Conservation (phyloP, 495 filamentous ascomycete genomes). For the Penicillium malachiteum region DNA sequence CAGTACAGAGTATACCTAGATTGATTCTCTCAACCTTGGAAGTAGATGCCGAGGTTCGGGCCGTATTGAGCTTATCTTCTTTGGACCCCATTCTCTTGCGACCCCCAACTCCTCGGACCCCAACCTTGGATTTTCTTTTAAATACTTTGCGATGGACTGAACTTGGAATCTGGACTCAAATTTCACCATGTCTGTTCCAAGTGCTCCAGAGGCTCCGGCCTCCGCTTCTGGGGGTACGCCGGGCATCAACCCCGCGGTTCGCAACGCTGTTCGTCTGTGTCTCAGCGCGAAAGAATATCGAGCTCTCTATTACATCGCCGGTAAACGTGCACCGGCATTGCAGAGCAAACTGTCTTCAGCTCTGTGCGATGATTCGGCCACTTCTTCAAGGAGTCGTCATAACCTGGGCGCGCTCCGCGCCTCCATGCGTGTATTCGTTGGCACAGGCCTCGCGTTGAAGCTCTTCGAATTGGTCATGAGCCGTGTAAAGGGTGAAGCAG, state of each 20-base stretch:
- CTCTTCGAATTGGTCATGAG: conserved; percentile 58
- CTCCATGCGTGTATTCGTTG: conserved; percentile 72
- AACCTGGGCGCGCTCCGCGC: conserved; percentile 77
- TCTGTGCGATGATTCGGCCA: conserved; percentile 49
- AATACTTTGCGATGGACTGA: background rate
- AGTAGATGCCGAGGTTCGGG: background rate
- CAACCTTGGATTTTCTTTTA: background rate
- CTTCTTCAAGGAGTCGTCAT: conserved; percentile 61
- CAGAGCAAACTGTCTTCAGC: conserved; percentile 61
- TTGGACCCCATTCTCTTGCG: background rate
- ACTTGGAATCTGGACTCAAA: background rate
- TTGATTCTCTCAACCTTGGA: background rate
- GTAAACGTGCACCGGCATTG: conserved; percentile 61
- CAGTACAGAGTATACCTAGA: no score
- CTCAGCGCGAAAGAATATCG: conserved; percentile 84
- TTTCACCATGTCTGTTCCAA: conserved; percentile 17
- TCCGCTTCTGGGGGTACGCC: conserved; percentile 6
- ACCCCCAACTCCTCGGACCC: conserved; percentile 1
- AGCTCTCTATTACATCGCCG: conserved; percentile 72
- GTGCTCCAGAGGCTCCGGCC: conserved; percentile 9
- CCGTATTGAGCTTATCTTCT: background rate
- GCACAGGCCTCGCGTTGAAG: conserved; percentile 67
- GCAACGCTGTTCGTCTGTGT: conserved; percentile 79
- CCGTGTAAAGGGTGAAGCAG: conserved; percentile 39
- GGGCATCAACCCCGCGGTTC: conserved; percentile 35